Evolutionary conservation across 1,139 yeast species (phyloP).

Genomic region (Yamadazyma diddensiae): DNA sequence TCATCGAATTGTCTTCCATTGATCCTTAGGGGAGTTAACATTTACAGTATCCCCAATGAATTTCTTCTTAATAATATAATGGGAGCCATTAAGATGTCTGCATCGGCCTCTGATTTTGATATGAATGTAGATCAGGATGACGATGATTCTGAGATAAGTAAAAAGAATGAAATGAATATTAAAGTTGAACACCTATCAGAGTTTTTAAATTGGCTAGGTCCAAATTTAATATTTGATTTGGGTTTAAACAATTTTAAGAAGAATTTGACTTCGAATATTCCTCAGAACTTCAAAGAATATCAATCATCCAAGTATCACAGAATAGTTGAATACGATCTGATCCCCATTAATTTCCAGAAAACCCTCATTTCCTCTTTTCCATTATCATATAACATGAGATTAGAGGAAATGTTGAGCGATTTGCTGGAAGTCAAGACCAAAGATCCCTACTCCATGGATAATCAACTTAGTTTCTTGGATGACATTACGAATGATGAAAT

Average conservation of each 20-base stretch:
- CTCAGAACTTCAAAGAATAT: conserved; percentile 5
- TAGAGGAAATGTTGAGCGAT: conserved; percentile 33
- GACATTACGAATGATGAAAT: conserved; percentile 34
- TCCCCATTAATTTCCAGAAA: conserved; percentile 9
- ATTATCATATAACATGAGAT: conserved; percentile 27
- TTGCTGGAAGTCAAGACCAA: conserved; percentile 18
- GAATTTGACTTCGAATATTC: conserved; percentile 15
- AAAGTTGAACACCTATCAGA: conserved; percentile 29
- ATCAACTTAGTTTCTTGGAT: conserved; percentile 37
- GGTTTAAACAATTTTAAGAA: conserved; percentile 23
- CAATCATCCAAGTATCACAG: conserved; percentile 3
- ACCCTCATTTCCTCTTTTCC: conserved; percentile 30
- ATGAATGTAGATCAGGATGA: conserved; percentile 39
- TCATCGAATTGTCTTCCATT: conserved; percentile 61
- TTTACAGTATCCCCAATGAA: conserved; percentile 54
- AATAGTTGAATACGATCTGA: conserved; percentile 10
- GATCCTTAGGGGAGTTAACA: conserved; percentile 58
- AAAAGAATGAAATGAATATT: conserved; percentile 31
- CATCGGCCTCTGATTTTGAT: conserved; percentile 23
- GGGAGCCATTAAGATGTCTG: conserved; percentile 17
- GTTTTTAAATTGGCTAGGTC: conserved; percentile 31
- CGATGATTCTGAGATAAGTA: conserved; percentile 31
- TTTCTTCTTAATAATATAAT: conserved; percentile 40
- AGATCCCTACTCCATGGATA: conserved; percentile 17
- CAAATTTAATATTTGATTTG: conserved; percentile 37